Conservation (phyloP, 2,329 filamentous ascomycete species). For the Penicillium sp. region DNA sequence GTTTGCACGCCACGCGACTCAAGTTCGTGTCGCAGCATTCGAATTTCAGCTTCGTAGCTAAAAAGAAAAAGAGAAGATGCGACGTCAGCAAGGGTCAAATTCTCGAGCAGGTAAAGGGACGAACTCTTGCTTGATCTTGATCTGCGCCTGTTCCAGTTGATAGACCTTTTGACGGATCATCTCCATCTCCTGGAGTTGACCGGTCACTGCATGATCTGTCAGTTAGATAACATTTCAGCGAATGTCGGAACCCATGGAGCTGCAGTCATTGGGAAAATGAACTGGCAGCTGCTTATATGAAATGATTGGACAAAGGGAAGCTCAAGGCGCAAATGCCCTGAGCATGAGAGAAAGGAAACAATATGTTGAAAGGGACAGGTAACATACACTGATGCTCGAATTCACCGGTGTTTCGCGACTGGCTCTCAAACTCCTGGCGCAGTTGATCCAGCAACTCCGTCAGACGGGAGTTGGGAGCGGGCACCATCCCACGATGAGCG, state of each 20-base stretch:
- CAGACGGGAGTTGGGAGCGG: constrained; percentile 69
- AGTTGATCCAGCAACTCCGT: constrained; percentile 91
- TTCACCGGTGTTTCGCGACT: constrained; percentile 75
- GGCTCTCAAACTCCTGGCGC: constrained; percentile 83
- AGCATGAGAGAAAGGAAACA: background rate
- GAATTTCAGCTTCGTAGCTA: constrained; percentile 92
- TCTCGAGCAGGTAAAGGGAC: constrained; percentile 31
- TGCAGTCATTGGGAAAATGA: constrained; percentile 10
- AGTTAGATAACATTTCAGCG: constrained; percentile 27
- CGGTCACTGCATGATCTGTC: constrained; percentile 62
- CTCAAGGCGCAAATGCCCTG: background rate
- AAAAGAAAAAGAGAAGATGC: constrained; percentile 9
- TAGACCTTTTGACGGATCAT: constrained; percentile 91
- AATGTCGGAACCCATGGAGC: constrained; percentile 15
- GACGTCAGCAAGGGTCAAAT: background rate
- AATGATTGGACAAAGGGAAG: background rate
- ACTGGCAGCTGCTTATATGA: constrained; percentile 8
- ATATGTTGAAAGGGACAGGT: background rate
- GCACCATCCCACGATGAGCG: constrained; percentile 76
- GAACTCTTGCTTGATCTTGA: constrained; percentile 87
- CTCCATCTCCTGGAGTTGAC: constrained; percentile 92
- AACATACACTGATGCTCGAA: constrained; percentile 91
- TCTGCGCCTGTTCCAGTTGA: constrained; percentile 83
- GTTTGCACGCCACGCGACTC: constrained; percentile 65
- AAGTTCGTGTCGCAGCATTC: constrained; percentile 80